Evolutionary conservation across 1,284 basidiomycete genomes (phyloP).

Genomic region (Pyrrhoderma noxium): DNA sequence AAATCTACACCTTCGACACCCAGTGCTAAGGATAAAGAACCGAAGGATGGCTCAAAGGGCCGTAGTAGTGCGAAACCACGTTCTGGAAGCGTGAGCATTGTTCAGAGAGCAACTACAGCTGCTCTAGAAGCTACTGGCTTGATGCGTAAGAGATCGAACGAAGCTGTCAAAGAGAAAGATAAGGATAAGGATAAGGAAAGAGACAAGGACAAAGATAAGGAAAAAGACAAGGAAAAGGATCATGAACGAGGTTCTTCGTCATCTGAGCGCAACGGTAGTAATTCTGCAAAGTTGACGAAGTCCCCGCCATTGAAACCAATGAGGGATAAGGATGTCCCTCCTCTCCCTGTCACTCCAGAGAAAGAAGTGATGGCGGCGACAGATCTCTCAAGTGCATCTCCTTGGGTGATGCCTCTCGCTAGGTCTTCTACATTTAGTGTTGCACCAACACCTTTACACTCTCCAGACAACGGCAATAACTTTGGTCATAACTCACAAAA

Average conservation of each 20-base stretch:
- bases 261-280: constrained; percentile 45
- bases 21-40: constrained; percentile 41
- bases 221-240: constrained; percentile 35
- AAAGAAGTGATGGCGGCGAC: constrained; percentile 31
- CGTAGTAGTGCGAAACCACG: constrained; percentile 50
- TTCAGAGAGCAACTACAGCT: constrained; percentile 85
- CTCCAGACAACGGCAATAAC: constrained; percentile 41
- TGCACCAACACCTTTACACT: constrained; percentile 37
- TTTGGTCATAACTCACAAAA: constrained; percentile 2
- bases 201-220: constrained; percentile 29
- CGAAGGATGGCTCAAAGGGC: constrained; percentile 37
- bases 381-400: constrained; percentile 42
- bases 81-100: constrained; percentile 84
- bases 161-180: constrained; percentile 57
- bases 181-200: not conserved
- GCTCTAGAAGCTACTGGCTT: constrained; percentile 72
- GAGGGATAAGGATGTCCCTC: constrained; percentile 44
- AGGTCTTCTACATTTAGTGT: constrained; percentile 22
- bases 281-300: constrained; percentile 49
- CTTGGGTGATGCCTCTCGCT: constrained; percentile 60
- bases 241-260: constrained; percentile 35
- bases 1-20: constrained; percentile 63
- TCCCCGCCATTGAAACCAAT: constrained; percentile 55
- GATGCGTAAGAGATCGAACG: constrained; percentile 72
- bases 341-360: constrained; percentile 38